phyloP scores from a whole-genome alignment of 2,329 filamentous ascomycete species.

The Lasiodiplodia theobromae region DNA sequence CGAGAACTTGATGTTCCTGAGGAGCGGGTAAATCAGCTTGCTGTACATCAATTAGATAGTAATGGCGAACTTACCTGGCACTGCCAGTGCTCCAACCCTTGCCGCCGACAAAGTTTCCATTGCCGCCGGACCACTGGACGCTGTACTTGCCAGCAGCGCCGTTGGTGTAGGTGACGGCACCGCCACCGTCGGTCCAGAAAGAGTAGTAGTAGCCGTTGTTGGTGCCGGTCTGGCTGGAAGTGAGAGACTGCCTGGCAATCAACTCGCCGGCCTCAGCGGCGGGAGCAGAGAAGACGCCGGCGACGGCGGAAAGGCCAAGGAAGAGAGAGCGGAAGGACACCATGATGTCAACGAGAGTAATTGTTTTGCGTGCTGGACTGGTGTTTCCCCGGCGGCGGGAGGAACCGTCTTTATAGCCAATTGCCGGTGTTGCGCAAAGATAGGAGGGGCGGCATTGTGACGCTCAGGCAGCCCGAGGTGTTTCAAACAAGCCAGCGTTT shows the following conservation, averaged over 20 bases:
- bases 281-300: slow-evolving; percentile 47
- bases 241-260: slow-evolving; percentile 51
- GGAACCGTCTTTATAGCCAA: slow-evolving; percentile 7
- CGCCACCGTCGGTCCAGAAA: slow-evolving; percentile 65
- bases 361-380: neutral
- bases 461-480: slow-evolving; percentile 1
- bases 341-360: slow-evolving; percentile 39
- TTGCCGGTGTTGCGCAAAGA: neutral
- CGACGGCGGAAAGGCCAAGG: slow-evolving; percentile 44
- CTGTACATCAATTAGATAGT: neutral
- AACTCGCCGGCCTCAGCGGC: slow-evolving; percentile 36
- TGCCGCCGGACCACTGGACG: slow-evolving; percentile 56
- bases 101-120: slow-evolving; percentile 63
- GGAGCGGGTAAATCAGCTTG: neutral
- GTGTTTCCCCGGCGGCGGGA: neutral
- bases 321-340: slow-evolving; percentile 51
- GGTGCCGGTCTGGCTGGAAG: slow-evolving; percentile 56
- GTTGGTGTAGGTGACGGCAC: slow-evolving; percentile 63
- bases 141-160: slow-evolving; percentile 59
- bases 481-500: slow-evolving; percentile 9
- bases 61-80: slow-evolving; percentile 49
- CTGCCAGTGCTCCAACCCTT: slow-evolving; percentile 66
- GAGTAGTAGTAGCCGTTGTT: slow-evolving; percentile 68
- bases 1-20: slow-evolving; percentile 59
- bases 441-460: slow-evolving; percentile 5